Conservation (phyloP, 371 early-diverging fungal genomes). For the Mortierella sp. region DNA sequence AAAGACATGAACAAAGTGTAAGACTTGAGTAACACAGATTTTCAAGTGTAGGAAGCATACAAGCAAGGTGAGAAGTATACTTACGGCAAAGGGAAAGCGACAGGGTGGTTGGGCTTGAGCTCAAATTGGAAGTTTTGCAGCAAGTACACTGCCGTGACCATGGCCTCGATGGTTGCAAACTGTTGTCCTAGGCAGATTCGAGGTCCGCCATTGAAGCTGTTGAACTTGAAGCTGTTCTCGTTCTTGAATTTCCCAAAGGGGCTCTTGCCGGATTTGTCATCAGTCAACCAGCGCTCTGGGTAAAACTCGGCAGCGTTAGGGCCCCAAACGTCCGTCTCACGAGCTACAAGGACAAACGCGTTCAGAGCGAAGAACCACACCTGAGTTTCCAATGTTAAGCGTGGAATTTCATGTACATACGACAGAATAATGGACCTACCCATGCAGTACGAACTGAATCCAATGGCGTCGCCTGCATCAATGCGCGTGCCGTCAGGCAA, state of each 20-base stretch:
- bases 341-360: conserved; percentile 58
- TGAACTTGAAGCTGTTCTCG: too few species aligned
- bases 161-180: conserved; percentile 63
- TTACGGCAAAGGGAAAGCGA: too few species aligned
- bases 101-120: too few species aligned
- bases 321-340: conserved; percentile 66
- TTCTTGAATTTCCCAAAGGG: too few species aligned
- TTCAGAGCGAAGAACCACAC: conserved; percentile 56
- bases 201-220: conserved; percentile 61
- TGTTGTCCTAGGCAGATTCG: conserved; percentile 62
- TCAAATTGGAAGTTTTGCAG: too few species aligned
- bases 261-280: conserved; percentile 31
- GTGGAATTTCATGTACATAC: too few species aligned
- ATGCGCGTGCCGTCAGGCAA: conserved; percentile 72
- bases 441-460: conserved; percentile 64
- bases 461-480: conserved; percentile 60
- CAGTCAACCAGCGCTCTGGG: conserved; percentile 70
- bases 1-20: too few species aligned
- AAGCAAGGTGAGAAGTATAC: too few species aligned
- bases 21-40: too few species aligned
- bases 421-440: too few species aligned
- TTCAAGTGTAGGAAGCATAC: too few species aligned
- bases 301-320: conserved; percentile 62
- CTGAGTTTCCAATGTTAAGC: conserved; percentile 28
- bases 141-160: too few species aligned